Conservation (phyloP, 108 stramenopile genomes). For the Schizochytrium sp. region DNA sequence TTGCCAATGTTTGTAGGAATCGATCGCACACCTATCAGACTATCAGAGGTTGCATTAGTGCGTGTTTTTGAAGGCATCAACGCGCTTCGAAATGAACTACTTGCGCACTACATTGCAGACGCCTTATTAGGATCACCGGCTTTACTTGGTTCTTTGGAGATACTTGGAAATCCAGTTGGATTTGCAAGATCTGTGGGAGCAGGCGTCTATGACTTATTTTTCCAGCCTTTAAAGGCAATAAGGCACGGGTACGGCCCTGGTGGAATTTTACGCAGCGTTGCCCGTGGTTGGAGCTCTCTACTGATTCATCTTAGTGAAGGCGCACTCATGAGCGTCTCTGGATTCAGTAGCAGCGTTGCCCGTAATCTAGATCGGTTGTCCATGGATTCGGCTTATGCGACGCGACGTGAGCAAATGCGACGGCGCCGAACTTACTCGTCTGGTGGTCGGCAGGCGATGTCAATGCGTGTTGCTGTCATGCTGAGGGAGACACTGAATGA, state of each 20-base stretch:
- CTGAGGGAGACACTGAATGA: constrained; percentile 7
- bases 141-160: constrained; percentile 37
- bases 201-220: constrained; percentile 48
- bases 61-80: constrained; percentile 1
- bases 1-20: constrained; percentile 58
- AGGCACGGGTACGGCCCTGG: constrained; percentile 58
- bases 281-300: constrained; percentile 57
- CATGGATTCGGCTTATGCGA: constrained; percentile 24
- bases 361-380: constrained; percentile 48
- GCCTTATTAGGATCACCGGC: constrained; percentile 45
- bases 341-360: constrained; percentile 36
- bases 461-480: constrained; percentile 7
- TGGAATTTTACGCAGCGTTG: constrained; percentile 28
- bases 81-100: constrained; percentile 31
- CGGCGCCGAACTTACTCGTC: constrained; percentile 23
- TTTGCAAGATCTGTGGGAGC: constrained; percentile 46
- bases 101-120: constrained; percentile 48
- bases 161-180: constrained; percentile 31
- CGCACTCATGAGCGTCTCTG: constrained; percentile 29
- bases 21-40: constrained; percentile 18
- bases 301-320: constrained; percentile 49
- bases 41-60: constrained; percentile 36
- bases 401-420: constrained; percentile 55
- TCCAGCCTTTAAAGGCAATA: constrained; percentile 35
- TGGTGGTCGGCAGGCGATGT: background rate